These are phyloP conservation scores for Voacanga thouarsii DNA, from an alignment of 257 asterid species.

Conservation along the genomic window DNA sequence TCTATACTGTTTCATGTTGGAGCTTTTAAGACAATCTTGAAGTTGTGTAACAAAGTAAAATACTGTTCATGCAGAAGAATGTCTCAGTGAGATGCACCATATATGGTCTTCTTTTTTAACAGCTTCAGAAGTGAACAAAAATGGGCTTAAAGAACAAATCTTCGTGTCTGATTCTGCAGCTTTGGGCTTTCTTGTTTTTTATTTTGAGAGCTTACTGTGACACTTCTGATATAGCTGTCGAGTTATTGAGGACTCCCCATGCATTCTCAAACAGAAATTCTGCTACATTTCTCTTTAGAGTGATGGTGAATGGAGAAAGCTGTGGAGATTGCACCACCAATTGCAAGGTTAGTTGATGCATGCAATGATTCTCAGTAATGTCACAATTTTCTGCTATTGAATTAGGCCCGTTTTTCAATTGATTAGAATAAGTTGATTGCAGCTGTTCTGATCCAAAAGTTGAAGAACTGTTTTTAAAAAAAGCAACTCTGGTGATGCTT, in stretches of 20 bases:
- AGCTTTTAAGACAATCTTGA: neutral
- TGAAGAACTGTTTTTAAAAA: too few relatives aligned
- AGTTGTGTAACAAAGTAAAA: neutral
- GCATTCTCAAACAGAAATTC: constrained; percentile 53
- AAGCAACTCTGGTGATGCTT: too few relatives aligned
- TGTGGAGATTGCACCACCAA: constrained; percentile 52
- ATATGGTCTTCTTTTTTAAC: neutral
- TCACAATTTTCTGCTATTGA: neutral
- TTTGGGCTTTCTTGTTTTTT: constrained; percentile 36
- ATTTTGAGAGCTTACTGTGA: constrained; percentile 29
- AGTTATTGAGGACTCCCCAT: constrained; percentile 61
- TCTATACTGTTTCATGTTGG: neutral
- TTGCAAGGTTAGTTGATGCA: constrained; percentile 66
- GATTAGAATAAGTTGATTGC: too few relatives aligned
- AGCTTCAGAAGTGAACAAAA: neutral
- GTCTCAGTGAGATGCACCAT: neutral
- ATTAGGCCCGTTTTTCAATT: neutral
- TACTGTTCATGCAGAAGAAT: constrained; percentile 6
- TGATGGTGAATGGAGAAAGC: constrained; percentile 35
- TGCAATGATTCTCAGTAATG: neutral
- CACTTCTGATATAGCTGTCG: constrained; percentile 41
- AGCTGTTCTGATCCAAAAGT: neutral
- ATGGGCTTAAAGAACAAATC: constrained; percentile 37
- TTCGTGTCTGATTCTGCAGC: constrained; percentile 36
- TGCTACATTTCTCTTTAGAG: constrained; percentile 58